Evolutionary conservation across 2,329 filamentous ascomycete species (phyloP).

Genomic region (Elsinoe batatas): DNA sequence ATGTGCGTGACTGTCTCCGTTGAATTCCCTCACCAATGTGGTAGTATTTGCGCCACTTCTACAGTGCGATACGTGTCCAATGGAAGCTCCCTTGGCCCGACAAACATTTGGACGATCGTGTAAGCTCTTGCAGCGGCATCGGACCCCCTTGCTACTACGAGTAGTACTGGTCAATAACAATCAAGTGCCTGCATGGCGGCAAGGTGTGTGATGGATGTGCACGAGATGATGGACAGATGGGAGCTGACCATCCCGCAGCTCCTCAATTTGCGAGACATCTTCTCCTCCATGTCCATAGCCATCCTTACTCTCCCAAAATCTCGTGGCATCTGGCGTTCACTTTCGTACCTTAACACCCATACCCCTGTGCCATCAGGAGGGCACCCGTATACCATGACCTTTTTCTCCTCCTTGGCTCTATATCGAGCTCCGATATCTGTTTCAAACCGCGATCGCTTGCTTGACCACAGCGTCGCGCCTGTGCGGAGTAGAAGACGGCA

Average conservation of each 20-base stretch:
- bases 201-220: no score
- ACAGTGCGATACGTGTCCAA: neutral
- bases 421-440: neutral
- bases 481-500: conserved; percentile 2
- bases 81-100: neutral
- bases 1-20: neutral
- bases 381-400: neutral
- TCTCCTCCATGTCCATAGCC: conserved; percentile 10
- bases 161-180: neutral
- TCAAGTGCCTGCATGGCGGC: no score
- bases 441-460: neutral
- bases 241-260: neutral
- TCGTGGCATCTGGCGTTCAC: neutral
- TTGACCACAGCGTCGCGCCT: neutral
- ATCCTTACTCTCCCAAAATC: neutral
- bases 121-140: neutral
- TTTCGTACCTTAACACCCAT: neutral
- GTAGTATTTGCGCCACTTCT: conserved; percentile 1
- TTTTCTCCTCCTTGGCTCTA: neutral
- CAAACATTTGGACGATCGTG: neutral
- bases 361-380: neutral
- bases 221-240: neutral
- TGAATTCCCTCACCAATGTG: neutral
- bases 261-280: neutral
- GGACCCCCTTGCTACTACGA: neutral